phyloP scores from a whole-genome alignment of 257 asterid species.

The Vinca minor region DNA sequence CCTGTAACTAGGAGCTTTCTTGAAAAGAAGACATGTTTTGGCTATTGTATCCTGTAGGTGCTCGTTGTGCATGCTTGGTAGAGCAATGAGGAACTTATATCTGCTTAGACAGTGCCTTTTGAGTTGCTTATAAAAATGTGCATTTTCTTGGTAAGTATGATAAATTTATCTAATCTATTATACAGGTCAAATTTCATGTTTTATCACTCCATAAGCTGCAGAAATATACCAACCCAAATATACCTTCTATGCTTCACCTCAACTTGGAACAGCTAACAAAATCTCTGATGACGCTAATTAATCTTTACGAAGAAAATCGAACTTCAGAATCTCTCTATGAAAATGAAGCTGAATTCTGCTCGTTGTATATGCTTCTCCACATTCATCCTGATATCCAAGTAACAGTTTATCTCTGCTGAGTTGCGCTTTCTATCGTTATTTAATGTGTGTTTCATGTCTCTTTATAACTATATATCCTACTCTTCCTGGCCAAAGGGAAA shows the following conservation, averaged over 20 bases:
- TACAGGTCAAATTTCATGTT: slow-evolving; percentile 85
- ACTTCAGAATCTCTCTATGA: slow-evolving; percentile 33
- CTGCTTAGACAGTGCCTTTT: background rate
- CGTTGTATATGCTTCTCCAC: slow-evolving; percentile 79
- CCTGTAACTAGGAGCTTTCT: background rate
- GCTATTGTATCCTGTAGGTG: background rate
- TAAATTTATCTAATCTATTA: slow-evolving; percentile 8
- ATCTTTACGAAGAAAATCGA: slow-evolving; percentile 55
- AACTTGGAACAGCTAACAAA: slow-evolving; percentile 87
- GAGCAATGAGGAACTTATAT: background rate
- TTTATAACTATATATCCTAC: background rate
- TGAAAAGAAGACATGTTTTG: background rate
- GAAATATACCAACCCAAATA: slow-evolving; percentile 35
- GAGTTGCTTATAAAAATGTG: background rate
- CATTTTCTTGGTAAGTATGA: background rate
- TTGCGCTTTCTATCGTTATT: slow-evolving; percentile 5
- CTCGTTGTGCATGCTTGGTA: background rate
- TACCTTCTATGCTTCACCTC: slow-evolving; percentile 55
- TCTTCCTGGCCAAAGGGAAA: slow-evolving; percentile 46
- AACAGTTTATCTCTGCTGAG: slow-evolving; percentile 18
- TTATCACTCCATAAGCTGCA: slow-evolving; percentile 62
- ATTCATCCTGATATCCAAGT: slow-evolving; percentile 55
- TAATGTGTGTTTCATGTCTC: background rate
- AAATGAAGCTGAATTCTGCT: slow-evolving; percentile 70
- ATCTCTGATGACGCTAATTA: slow-evolving; percentile 50